A percentile compares a stretch with the other conserved stretches of the same genome.
Conservation (phyloP, 257 asterid species). For the Salvia splendens region DNA sequence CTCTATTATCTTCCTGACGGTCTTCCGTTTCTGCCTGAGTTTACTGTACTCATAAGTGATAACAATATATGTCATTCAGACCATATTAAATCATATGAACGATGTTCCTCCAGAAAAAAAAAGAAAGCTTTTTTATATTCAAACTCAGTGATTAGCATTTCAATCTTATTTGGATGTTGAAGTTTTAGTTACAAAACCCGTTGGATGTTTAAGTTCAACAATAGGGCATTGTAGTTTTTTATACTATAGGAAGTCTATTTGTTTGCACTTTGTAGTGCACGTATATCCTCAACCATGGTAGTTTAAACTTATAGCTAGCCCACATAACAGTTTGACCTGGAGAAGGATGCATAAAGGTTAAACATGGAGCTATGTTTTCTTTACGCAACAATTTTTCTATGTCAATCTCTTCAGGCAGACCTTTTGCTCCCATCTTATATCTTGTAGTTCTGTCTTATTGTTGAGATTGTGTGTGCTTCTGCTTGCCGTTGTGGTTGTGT, state of each 20-base stretch:
- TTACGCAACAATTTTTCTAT: background rate
- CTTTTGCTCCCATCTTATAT: background rate
- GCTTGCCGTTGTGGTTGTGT: background rate
- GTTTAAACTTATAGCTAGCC: background rate
- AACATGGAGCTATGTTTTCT: background rate
- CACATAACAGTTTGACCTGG: background rate
- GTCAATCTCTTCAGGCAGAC: background rate
- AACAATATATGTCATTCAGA: background rate
- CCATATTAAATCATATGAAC: background rate
- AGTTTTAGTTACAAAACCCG: background rate
- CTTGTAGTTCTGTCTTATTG: background rate
- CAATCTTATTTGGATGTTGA: background rate
- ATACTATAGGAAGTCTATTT: background rate
- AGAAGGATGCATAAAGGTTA: background rate
- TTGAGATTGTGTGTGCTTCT: background rate
- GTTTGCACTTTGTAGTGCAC: background rate
- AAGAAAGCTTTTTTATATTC: background rate
- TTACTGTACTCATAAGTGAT: background rate
- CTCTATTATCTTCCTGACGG: background rate
- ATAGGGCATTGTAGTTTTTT: background rate
- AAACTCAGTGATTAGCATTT: background rate
- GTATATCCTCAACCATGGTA: background rate
- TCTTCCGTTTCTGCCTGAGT: conserved; percentile 5
- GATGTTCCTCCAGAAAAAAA: background rate
- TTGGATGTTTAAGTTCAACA: background rate